Conservation (phyloP, 345 rosid species). For the Rubroshorea leprosula region DNA sequence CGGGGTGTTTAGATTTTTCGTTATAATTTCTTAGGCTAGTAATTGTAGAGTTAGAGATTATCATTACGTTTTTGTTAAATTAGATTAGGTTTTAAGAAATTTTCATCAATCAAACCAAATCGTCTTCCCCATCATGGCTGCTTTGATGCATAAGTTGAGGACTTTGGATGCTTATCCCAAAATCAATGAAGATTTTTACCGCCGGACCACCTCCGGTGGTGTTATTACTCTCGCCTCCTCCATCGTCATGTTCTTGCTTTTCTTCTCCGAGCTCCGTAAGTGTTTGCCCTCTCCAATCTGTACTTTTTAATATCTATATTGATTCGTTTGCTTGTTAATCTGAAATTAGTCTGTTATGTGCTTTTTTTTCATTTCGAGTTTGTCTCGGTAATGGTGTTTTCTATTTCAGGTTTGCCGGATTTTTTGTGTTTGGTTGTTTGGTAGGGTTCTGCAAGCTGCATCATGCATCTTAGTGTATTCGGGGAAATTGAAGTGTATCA, state of each 20-base stretch:
- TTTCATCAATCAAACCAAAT: background rate
- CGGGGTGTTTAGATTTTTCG: conserved; percentile 3
- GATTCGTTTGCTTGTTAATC: conserved; percentile 6
- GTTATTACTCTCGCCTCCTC: conserved; percentile 83
- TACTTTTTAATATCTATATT: background rate
- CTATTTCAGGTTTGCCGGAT: background rate
- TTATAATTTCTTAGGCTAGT: background rate
- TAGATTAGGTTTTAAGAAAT: background rate
- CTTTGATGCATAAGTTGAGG: conserved; percentile 63
- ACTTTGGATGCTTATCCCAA: conserved; percentile 94
- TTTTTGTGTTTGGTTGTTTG: background rate
- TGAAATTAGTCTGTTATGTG: background rate
- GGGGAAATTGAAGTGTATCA: background rate
- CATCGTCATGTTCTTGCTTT: conserved; percentile 85
- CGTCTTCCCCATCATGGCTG: conserved; percentile 39
- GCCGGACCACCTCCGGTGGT: conserved; percentile 95
- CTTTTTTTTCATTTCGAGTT: background rate
- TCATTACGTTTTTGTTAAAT: background rate
- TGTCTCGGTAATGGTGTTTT: background rate
- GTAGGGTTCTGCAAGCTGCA: background rate
- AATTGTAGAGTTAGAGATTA: background rate
- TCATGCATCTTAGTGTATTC: background rate
- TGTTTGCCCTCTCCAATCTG: background rate
- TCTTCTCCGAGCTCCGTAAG: conserved; percentile 92
- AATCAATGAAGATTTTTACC: conserved; percentile 92